These are phyloP conservation scores for Citrullus mucosospermus DNA, from an alignment of 306 rosid genomes.

Conservation along the genomic window DNA sequence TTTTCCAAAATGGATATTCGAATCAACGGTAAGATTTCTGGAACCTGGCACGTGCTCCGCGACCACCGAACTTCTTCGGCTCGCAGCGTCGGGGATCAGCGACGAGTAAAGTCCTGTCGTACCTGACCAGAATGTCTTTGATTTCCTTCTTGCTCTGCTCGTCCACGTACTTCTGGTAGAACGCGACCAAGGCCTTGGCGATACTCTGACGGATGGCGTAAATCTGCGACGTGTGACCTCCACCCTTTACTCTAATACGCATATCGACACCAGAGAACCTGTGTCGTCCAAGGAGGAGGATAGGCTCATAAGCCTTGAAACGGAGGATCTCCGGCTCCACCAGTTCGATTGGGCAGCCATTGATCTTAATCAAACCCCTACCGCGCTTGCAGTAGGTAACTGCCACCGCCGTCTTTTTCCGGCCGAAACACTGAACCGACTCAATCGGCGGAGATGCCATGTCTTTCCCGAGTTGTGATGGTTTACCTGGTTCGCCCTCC, in stretches of 20 bases:
- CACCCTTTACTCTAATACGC: constrained; percentile 73
- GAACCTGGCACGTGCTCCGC: constrained; percentile 82
- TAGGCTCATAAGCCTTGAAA: constrained; percentile 73
- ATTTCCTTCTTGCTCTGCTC: constrained; percentile 93
- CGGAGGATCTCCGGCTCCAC: constrained; percentile 72
- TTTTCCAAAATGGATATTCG: not conserved
- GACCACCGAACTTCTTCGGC: constrained; percentile 95
- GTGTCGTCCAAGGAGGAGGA: constrained; percentile 52
- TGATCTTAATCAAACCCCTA: constrained; percentile 67
- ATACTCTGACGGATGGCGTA: constrained; percentile 83
- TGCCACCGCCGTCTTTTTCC: constrained; percentile 86
- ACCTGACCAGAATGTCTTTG: constrained; percentile 60
- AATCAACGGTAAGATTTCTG: constrained; percentile 83
- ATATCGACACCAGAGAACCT: constrained; percentile 70
- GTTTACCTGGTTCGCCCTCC: not conserved
- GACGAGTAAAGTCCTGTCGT: constrained; percentile 62
- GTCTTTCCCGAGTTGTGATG: not conserved
- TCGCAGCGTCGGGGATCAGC: constrained; percentile 84
- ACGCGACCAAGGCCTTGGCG: constrained; percentile 69
- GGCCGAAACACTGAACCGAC: constrained; percentile 80
- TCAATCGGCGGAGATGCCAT: constrained; percentile 18
- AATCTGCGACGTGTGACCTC: constrained; percentile 78
- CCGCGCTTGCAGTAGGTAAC: constrained; percentile 87
- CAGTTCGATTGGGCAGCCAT: constrained; percentile 74
- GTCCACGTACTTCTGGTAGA: constrained; percentile 74